phyloP scores from a whole-genome alignment of 129 eudicot species.

The Kitagawia praeruptora region DNA sequence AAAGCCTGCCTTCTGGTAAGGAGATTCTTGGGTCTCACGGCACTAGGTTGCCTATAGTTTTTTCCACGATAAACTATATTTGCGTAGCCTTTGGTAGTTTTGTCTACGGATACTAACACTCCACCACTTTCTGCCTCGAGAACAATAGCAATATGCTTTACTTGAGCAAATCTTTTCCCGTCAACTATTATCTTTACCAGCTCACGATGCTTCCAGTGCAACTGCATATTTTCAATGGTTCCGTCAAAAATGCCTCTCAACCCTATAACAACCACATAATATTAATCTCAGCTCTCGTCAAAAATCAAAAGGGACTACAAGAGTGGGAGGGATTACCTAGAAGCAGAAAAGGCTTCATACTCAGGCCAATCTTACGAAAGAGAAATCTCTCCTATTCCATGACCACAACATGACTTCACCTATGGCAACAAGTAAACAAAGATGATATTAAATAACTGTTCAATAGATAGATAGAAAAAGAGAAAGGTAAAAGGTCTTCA shows the following conservation, averaged over 20 bases:
- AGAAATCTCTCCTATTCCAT: constrained; percentile 88
- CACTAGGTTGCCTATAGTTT: constrained; percentile 61
- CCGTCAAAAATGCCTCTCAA: constrained; percentile 86
- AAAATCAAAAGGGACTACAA: not conserved
- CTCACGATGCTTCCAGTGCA: constrained; percentile 94
- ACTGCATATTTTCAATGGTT: constrained; percentile 89
- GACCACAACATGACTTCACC: constrained; percentile 91
- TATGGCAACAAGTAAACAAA: constrained; percentile 12
- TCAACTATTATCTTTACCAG: constrained; percentile 76
- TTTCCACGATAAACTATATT: constrained; percentile 89
- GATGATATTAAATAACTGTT: not conserved
- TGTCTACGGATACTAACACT: constrained; percentile 79
- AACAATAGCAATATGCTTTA: constrained; percentile 70
- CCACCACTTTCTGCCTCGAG: constrained; percentile 99
- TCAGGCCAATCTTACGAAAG: constrained; percentile 75
- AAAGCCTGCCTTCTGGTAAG: constrained; percentile 86
- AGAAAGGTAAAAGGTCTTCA: not conserved
- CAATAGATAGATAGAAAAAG: not conserved
- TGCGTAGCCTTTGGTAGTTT: constrained; percentile 67
- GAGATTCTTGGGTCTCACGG: constrained; percentile 65
- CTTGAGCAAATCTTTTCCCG: constrained; percentile 53
- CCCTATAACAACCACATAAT: constrained; percentile 26
- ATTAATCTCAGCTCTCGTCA: not conserved
- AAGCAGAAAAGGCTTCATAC: constrained; percentile 84
- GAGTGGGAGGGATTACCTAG: constrained; percentile 45